Evolutionary conservation across 2,329 filamentous ascomycete species (phyloP).

Genomic region (Fusarium buxicola): DNA sequence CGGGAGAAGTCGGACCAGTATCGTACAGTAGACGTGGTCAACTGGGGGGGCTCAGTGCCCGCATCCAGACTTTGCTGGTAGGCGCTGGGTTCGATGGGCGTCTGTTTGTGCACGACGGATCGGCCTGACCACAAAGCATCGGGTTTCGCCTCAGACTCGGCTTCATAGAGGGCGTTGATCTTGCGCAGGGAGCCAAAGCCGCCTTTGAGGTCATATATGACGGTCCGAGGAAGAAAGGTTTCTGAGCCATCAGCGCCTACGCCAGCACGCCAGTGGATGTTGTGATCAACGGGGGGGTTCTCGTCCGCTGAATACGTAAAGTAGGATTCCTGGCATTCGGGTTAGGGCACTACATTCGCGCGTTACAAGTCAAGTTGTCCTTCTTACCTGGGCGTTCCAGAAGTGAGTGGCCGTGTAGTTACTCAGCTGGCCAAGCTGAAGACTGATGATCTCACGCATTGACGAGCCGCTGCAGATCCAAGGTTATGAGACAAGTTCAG

Average conservation of each 20-base stretch:
- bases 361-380: too few relatives aligned
- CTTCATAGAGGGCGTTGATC: constrained; percentile 88
- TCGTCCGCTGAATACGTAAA: constrained; percentile 81
- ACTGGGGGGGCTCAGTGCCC: constrained; percentile 72
- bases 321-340: constrained; percentile 81
- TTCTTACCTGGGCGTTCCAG: constrained; percentile 87
- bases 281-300: constrained; percentile 56
- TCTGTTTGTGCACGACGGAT: constrained; percentile 75
- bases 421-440: constrained; percentile 92
- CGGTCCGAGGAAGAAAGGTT: constrained; percentile 89
- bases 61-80: constrained; percentile 86
- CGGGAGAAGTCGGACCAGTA: constrained; percentile 98
- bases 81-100: constrained; percentile 73
- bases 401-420: constrained; percentile 97
- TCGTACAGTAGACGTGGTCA: constrained; percentile 79
- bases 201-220: constrained; percentile 96
- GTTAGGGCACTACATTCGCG: constrained; percentile 9
- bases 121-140: constrained; percentile 63
- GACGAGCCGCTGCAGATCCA: neutral
- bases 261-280: constrained; percentile 88
- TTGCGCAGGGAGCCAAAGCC: constrained; percentile 90
- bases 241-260: constrained; percentile 85
- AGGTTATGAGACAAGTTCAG: neutral
- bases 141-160: constrained; percentile 51
- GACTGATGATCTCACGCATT: constrained; percentile 95